Conservation (phyloP, 202 grass and related monocot genomes). For the Setaria viridis region DNA sequence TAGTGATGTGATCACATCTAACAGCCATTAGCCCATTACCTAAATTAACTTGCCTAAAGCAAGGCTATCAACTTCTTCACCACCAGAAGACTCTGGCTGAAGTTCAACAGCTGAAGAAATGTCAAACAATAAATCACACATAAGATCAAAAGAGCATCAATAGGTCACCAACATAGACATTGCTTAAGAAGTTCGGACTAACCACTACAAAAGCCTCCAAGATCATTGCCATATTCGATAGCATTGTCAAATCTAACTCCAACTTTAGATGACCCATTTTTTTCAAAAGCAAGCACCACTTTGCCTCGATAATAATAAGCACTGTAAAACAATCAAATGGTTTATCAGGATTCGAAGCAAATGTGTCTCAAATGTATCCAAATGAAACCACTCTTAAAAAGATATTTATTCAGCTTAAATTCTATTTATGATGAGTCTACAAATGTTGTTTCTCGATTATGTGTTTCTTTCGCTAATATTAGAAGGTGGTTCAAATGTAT, state of each 20-base stretch:
- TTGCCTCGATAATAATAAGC: slow-evolving; percentile 61
- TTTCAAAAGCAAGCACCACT: slow-evolving; percentile 72
- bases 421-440: background rate
- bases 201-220: slow-evolving; percentile 77
- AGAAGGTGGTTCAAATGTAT: background rate
- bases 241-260: slow-evolving; percentile 73
- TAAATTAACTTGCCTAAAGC: slow-evolving; percentile 64
- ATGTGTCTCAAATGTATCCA: too few species aligned
- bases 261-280: slow-evolving; percentile 70
- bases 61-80: slow-evolving; percentile 54
- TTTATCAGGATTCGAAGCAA: background rate
- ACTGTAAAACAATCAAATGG: slow-evolving; percentile 48
- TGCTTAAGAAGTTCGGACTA: slow-evolving; percentile 30
- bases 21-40: slow-evolving; percentile 41
- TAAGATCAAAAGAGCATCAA: slow-evolving; percentile 26
- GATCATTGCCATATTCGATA: slow-evolving; percentile 65
- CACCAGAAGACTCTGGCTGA: slow-evolving; percentile 36
- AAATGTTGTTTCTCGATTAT: background rate
- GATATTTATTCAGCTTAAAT: slow-evolving; percentile 1
- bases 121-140: background rate
- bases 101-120: slow-evolving; percentile 59
- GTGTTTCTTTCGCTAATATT: background rate
- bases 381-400: background rate
- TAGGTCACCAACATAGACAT: background rate
- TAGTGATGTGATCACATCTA: slow-evolving; percentile 11